These are phyloP conservation scores for Seminavis robusta DNA, from an alignment of 108 stramenopile species.

Conservation along the genomic window DNA sequence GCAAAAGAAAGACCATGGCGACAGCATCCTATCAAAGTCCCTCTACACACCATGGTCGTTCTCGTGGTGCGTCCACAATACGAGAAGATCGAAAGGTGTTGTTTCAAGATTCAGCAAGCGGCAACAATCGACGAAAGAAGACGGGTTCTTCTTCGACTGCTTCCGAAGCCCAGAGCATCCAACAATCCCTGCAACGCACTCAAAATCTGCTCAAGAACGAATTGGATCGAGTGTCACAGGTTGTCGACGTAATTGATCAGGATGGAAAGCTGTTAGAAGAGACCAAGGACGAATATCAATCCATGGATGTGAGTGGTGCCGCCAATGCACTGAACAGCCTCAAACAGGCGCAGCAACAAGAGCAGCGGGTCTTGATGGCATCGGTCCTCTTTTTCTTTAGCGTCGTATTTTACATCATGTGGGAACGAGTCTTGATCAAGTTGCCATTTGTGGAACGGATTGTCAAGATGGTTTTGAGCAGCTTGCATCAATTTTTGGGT, in stretches of 20 bases:
- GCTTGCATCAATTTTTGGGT: neutral
- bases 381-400: slow-evolving; percentile 42
- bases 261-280: slow-evolving; percentile 43
- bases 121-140: too few relatives aligned
- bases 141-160: too few relatives aligned
- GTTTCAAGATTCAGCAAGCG: too few relatives aligned
- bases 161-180: slow-evolving; percentile 52
- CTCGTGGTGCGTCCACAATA: too few relatives aligned
- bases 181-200: slow-evolving; percentile 47
- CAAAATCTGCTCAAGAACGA: slow-evolving; percentile 48
- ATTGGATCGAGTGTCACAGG: slow-evolving; percentile 47
- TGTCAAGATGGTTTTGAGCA: neutral
- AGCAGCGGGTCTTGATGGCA: slow-evolving; percentile 39
- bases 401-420: slow-evolving; percentile 49
- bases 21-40: too few relatives aligned
- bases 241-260: slow-evolving; percentile 45
- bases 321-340: slow-evolving; percentile 36
- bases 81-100: too few relatives aligned
- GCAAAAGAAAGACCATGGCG: too few relatives aligned
- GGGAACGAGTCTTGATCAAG: slow-evolving; percentile 45
- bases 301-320: slow-evolving; percentile 38
- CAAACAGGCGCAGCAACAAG: slow-evolving; percentile 45
- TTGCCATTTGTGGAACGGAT: slow-evolving; percentile 19
- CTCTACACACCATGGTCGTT: too few relatives aligned
- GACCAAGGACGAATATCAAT: slow-evolving; percentile 43